These are phyloP conservation scores for Amanita pseudoporphyria DNA, from an alignment of 768 basidiomycete genomes.

Conservation along the genomic window DNA sequence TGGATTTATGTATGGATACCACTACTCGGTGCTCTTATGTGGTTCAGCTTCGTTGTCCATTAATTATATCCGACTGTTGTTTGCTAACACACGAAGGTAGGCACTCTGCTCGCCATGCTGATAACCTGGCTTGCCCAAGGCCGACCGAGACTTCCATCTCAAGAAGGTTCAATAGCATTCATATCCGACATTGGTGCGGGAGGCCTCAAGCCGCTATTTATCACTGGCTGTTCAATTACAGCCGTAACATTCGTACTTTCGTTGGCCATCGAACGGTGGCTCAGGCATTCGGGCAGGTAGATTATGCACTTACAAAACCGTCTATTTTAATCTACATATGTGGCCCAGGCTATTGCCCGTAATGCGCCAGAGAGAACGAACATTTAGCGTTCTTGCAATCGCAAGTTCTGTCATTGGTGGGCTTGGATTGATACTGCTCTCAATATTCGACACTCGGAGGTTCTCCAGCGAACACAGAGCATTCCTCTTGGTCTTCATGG, in stretches of 20 bases:
- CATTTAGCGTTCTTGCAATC: slow-evolving; percentile 48
- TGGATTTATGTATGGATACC: slow-evolving; percentile 64
- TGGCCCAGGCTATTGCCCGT: slow-evolving; percentile 43
- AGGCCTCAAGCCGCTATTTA: slow-evolving; percentile 66
- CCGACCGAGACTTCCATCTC: slow-evolving; percentile 45
- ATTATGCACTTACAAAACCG: slow-evolving; percentile 9
- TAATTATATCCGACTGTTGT: background rate
- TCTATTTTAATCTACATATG: background rate
- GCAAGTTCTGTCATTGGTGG: slow-evolving; percentile 54
- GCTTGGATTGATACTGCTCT: slow-evolving; percentile 54
- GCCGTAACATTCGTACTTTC: slow-evolving; percentile 51
- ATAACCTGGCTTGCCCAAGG: slow-evolving; percentile 65
- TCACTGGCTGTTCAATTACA: slow-evolving; percentile 56
- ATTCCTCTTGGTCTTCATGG: slow-evolving; percentile 65
- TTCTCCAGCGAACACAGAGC: slow-evolving; percentile 40
- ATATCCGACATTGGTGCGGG: slow-evolving; percentile 75
- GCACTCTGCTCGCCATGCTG: slow-evolving; percentile 58
- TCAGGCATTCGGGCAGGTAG: slow-evolving; percentile 56
- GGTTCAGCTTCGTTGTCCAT: slow-evolving; percentile 41
- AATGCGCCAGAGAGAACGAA: slow-evolving; percentile 46
- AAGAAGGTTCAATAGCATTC: slow-evolving; percentile 52
- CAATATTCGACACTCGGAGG: slow-evolving; percentile 60
- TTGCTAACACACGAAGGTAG: slow-evolving; percentile 16
- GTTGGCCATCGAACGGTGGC: slow-evolving; percentile 49
- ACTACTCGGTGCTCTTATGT: slow-evolving; percentile 46